Conservation (phyloP, 2,329 filamentous ascomycete genomes). For the Corniculantispora saksenae region DNA sequence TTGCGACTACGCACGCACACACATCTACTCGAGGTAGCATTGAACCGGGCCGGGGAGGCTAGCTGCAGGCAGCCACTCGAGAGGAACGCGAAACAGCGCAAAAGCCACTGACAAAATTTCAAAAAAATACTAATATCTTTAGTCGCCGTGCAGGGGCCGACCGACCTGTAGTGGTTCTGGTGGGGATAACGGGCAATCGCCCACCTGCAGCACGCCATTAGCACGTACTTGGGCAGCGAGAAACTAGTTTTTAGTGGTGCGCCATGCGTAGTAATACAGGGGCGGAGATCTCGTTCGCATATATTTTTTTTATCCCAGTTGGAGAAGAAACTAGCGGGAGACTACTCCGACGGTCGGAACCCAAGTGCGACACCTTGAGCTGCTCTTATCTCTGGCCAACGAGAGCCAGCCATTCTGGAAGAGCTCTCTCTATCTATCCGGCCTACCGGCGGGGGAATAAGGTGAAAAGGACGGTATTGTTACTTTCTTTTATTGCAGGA, state of each 20-base stretch:
- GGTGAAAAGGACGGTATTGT: neutral
- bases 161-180: neutral
- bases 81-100: neutral
- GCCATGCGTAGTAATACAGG: neutral
- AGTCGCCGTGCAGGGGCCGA: neutral
- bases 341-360: constrained; percentile 2
- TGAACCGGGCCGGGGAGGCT: neutral
- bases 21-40: neutral
- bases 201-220: neutral
- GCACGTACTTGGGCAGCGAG: too few species aligned
- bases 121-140: neutral
- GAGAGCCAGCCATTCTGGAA: neutral
- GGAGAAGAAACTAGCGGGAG: neutral
- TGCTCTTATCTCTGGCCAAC: constrained; percentile 17
- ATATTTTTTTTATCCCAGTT: neutral
- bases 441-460: neutral
- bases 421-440: neutral
- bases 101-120: neutral
- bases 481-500: too few species aligned
- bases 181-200: neutral
- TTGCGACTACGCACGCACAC: too few species aligned
- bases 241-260: neutral
- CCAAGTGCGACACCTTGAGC: neutral
- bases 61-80: neutral
- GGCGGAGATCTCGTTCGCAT: neutral